Conservation (phyloP, 1,284 basidiomycete species). For the Volvariella surrecta region DNA sequence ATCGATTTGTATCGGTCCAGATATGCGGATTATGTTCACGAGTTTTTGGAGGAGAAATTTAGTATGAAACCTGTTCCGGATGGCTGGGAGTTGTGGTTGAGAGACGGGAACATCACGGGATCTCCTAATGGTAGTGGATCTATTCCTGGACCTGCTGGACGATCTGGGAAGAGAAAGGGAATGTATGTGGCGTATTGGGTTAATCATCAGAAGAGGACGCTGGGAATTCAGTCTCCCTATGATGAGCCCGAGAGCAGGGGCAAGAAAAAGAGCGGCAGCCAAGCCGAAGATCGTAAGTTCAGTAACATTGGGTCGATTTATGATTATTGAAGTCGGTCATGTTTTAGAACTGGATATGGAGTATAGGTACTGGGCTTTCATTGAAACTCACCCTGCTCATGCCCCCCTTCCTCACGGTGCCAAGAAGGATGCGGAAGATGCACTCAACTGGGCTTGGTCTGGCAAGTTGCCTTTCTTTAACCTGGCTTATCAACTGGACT, state of each 20-base stretch:
- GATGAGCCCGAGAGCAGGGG: slow-evolving; percentile 19
- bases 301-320: background rate
- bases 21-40: slow-evolving; percentile 38
- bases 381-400: slow-evolving; percentile 70
- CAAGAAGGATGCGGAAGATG: slow-evolving; percentile 57
- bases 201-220: slow-evolving; percentile 47
- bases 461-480: slow-evolving; percentile 27
- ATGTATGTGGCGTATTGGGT: slow-evolving; percentile 45
- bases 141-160: background rate
- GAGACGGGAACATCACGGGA: slow-evolving; percentile 17
- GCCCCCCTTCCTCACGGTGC: slow-evolving; percentile 39
- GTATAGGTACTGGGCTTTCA: slow-evolving; percentile 68
- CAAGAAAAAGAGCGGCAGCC: slow-evolving; percentile 14
- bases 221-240: slow-evolving; percentile 36
- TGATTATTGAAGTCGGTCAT: slow-evolving; percentile 4
- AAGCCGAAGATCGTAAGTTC: slow-evolving; percentile 48
- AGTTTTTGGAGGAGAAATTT: slow-evolving; percentile 25
- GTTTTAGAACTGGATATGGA: slow-evolving; percentile 53
- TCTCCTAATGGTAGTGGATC: slow-evolving; percentile 35
- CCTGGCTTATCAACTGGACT: background rate
- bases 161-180: slow-evolving; percentile 15
- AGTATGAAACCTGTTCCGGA: slow-evolving; percentile 14
- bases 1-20: slow-evolving; percentile 46
- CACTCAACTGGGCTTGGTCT: slow-evolving; percentile 68
- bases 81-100: slow-evolving; percentile 44